Base-by-base conservation (phyloP, 768 basidiomycete species). In the Termitomyces sp. region DNA sequence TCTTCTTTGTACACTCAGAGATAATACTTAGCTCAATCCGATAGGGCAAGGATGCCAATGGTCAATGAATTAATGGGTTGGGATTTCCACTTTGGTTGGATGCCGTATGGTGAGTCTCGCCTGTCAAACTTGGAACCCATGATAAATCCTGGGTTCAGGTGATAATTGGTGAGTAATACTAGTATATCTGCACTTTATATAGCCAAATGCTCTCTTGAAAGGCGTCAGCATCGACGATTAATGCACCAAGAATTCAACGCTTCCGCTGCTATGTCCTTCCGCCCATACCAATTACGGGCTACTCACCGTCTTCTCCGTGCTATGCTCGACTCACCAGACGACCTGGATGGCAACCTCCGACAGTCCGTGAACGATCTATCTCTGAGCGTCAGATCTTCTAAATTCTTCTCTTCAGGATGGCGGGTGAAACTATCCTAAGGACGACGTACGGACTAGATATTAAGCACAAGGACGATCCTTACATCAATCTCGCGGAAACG, bases 381-480 rank as follows among this genome's bases (percentile, higher is more conserved):
- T 13, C 20, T 46, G 18, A 2, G 1, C 10, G 34, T 7, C 9
- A 20, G 1, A n/a, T 32, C 39, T 36, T 26, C 20, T 18, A 12
- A 6, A 29, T 29, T 29, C n/a, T 29, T n/a, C 31, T 29, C 14
- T 44, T 31, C 26, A 63, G 61, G 2, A 53, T 65, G 56, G 57
- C 65, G 1, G 64, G 71, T 12, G 69, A 66, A 14, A 64, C 70
- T 2, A 69, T 71, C n/a, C 62, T 74, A 24, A 61, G 63, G 16
- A 61, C 72, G 29, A 68, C 65, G 6, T 76, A 76, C 53, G 74
- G 75, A 5, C 60, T 74, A 44, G 61, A 70, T 8, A 58, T 71
- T 9, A 59, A 64, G n/a, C 59, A 65, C 5, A 59, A 64, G 18
- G 60, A 76, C 34, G 75, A 78, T 46, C 71, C 70, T 5, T 72